A percentile compares a stretch with the other conserved stretches of the same genome.
phyloP scores from a whole-genome alignment of 73 alveolate genomes.

The Stentor coeruleus region DNA sequence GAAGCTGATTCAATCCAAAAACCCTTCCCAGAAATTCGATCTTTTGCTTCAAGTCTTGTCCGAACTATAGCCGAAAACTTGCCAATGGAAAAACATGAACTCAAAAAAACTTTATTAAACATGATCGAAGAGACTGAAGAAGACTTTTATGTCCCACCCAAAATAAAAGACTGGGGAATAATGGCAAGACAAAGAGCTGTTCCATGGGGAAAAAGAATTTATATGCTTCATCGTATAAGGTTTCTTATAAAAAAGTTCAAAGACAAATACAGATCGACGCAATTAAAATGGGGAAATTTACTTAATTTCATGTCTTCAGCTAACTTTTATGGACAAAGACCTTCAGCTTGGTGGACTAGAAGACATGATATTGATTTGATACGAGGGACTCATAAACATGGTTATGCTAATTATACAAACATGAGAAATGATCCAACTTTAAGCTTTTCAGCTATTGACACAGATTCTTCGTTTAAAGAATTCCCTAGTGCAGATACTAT shows the following conservation, averaged over 20 bases:
- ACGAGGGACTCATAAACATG: slow-evolving; percentile 95
- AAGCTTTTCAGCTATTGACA: slow-evolving; percentile 81
- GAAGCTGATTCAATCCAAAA: slow-evolving; percentile 64
- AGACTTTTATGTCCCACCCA: slow-evolving; percentile 83
- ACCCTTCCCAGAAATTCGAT: slow-evolving; percentile 82
- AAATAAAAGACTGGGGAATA: slow-evolving; percentile 94
- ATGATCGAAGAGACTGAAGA: slow-evolving; percentile 93
- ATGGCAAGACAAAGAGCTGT: slow-evolving; percentile 89
- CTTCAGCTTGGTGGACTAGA: slow-evolving; percentile 97
- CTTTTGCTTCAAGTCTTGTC: slow-evolving; percentile 87
- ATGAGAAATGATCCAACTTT: slow-evolving; percentile 76
- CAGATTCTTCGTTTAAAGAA: slow-evolving; percentile 68
- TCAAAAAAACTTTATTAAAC: slow-evolving; percentile 74
- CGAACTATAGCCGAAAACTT: slow-evolving; percentile 78
- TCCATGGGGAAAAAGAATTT: slow-evolving; percentile 94
- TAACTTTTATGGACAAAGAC: slow-evolving; percentile 90
- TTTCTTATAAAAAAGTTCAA: slow-evolving; percentile 84
- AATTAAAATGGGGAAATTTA: slow-evolving; percentile 83
- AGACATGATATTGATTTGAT: slow-evolving; percentile 96
- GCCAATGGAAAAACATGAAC: slow-evolving; percentile 75
- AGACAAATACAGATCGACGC: slow-evolving; percentile 64
- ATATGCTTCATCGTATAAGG: slow-evolving; percentile 79
- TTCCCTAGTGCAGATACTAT: slow-evolving; percentile 97
- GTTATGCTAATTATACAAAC: slow-evolving; percentile 90
- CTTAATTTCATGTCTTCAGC: slow-evolving; percentile 88